A percentile compares a stretch with the other conserved stretches of the same genome.
These are phyloP conservation scores for Alternaria panax DNA, from an alignment of 2,329 filamentous ascomycete species.

Conservation along the genomic window DNA sequence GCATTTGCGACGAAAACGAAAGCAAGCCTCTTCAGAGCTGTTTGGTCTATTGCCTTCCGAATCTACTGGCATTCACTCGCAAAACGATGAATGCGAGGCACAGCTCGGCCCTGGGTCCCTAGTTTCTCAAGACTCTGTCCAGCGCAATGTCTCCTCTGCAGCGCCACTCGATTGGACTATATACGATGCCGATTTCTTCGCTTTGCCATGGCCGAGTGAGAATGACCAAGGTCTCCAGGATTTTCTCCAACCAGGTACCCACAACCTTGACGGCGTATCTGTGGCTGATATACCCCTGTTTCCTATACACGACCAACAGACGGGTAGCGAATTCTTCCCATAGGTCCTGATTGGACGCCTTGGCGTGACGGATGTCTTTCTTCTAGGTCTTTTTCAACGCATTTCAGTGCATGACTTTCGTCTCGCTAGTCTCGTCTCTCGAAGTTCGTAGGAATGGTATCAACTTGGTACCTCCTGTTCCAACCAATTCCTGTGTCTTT, in stretches of 20 bases:
- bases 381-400: neutral
- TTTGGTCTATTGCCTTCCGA: slow-evolving; percentile 36
- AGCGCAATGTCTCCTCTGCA: slow-evolving; percentile 10
- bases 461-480: slow-evolving; percentile 61
- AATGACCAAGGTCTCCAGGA: slow-evolving; percentile 42
- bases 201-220: slow-evolving; percentile 40
- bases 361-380: neutral
- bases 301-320: slow-evolving; percentile 41
- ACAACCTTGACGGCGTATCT: slow-evolving; percentile 38
- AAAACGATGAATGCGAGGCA: neutral
- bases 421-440: slow-evolving; percentile 59
- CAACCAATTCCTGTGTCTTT: slow-evolving; percentile 52
- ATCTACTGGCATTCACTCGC: neutral
- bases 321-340: slow-evolving; percentile 18
- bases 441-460: slow-evolving; percentile 63
- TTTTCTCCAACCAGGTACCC: slow-evolving; percentile 42
- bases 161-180: slow-evolving; percentile 40
- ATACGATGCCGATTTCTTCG: slow-evolving; percentile 43
- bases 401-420: slow-evolving; percentile 34
- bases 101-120: slow-evolving; percentile 6
- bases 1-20: slow-evolving; percentile 31
- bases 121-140: slow-evolving; percentile 8
- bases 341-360: neutral
- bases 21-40: slow-evolving; percentile 39
- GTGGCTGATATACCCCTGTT: slow-evolving; percentile 44